Evolutionary conservation across 371 early-diverging fungal genomes (phyloP), one percentile per base, ranked within the genome.

Genomic region (Batkoa obscura): DNA sequence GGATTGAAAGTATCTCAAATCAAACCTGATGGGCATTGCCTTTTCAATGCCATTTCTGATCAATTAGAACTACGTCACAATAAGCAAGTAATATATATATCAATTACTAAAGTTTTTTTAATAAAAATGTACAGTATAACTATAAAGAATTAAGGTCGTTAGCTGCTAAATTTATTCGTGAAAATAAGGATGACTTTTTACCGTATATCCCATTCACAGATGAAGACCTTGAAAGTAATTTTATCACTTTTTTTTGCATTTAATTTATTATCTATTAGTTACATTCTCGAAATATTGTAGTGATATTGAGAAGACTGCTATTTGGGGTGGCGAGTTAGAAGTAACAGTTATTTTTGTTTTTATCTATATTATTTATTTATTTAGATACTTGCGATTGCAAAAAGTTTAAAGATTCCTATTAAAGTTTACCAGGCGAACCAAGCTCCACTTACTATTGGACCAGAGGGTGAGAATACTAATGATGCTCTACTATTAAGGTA

Each of bases 261-360:
- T 45, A 45, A 4, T 45, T 15, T 15, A 12, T 37, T 53, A 13
- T 53, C 6, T 23, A 38, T 9, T 53, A 53, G 53, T 38, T n/a
- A 10, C 6, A 17, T 53, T 37, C 36, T 10, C 15, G 6, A 8
- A 9, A 2, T 53, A 53, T 34, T 53, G 53, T 39, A 8, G 5
- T 38, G 39, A 36, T 4, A 38, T 53, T 5, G 34, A 34, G 15
- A 37, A 12, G 15, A 53, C 53, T 2, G 53, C 53, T 6, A 53
- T 30, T 53, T 53, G 53, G 53, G 53, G 53, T 5, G 53, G 53
- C n/a, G 38, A 53, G 39, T 15, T 34, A 2, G 53, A 53, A 30
- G 53, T 53, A 53, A 37, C 17, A 13, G 15, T 53, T 39, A 38
- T 53, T 34, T 13, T 17, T 37, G 35, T 53, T 23, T 10, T 8